Evolutionary conservation across 148 eudicot genomes (phyloP).

Genomic region (Salicornia ramosissima): DNA sequence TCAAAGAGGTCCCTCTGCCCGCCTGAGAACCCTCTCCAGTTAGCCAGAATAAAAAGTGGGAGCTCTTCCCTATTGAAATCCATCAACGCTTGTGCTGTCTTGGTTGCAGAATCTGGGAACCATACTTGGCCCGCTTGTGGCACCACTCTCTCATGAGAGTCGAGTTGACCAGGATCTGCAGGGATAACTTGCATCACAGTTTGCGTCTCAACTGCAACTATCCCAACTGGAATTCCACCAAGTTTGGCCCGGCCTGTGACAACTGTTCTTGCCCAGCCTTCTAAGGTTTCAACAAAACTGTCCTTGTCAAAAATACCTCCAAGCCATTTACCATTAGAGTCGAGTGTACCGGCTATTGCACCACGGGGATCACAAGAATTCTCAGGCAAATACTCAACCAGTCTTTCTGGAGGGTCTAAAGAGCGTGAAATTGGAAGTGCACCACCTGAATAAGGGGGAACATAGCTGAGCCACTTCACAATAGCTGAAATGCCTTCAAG

Average conservation of each 20-base stretch:
- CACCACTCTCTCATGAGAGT: slow-evolving; percentile 93
- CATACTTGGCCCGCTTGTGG: slow-evolving; percentile 99
- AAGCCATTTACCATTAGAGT: slow-evolving; percentile 68
- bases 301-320: slow-evolving; percentile 92
- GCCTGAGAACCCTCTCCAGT: slow-evolving; percentile 99
- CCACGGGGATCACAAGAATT: slow-evolving; percentile 91
- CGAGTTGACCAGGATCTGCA: slow-evolving; percentile 97
- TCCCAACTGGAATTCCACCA: slow-evolving; percentile 95
- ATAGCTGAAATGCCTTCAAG: slow-evolving; percentile 85
- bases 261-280: slow-evolving; percentile 99
- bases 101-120: slow-evolving; percentile 98
- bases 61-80: slow-evolving; percentile 94
- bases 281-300: slow-evolving; percentile 88
- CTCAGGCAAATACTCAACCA: slow-evolving; percentile 81
- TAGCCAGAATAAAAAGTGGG: slow-evolving; percentile 92
- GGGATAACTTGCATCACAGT: slow-evolving; percentile 97
- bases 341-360: slow-evolving; percentile 64
- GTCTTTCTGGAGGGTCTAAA: slow-evolving; percentile 72
- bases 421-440: slow-evolving; percentile 78
- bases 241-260: slow-evolving; percentile 98
- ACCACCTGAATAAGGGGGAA: slow-evolving; percentile 75
- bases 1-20: slow-evolving; percentile 98
- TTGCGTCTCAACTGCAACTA: slow-evolving; percentile 94
- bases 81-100: slow-evolving; percentile 97
- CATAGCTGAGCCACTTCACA: slow-evolving; percentile 88